phyloP scores from a whole-genome alignment of 208 protist genomes.

The Wallacemonas rigidus region DNA sequence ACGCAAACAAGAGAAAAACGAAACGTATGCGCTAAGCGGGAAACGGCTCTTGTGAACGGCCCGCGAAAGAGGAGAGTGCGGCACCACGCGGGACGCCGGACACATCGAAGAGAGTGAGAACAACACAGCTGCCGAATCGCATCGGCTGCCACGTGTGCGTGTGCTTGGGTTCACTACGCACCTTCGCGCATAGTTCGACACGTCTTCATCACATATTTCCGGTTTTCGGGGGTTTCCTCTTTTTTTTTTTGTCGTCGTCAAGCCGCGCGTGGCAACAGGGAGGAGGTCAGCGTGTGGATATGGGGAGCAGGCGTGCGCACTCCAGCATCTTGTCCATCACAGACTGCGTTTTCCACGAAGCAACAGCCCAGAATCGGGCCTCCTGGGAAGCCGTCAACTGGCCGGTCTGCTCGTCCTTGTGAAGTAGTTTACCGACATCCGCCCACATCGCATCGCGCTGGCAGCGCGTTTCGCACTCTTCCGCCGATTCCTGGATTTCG shows the following conservation, averaged over 20 bases:
- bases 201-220: too few species aligned
- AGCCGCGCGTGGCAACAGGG: too few species aligned
- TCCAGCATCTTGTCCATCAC: constrained; percentile 69
- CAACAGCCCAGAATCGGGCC: constrained; percentile 40
- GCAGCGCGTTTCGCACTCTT: constrained; percentile 18
- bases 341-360: constrained; percentile 58
- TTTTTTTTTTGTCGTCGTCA: too few species aligned
- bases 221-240: too few species aligned
- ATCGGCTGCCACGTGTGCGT: too few species aligned
- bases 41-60: too few species aligned
- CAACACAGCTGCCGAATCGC: too few species aligned
- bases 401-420: constrained; percentile 27
- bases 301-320: constrained; percentile 34
- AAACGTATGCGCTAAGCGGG: background rate
- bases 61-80: too few species aligned
- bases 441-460: constrained; percentile 52
- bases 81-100: too few species aligned
- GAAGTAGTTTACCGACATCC: constrained; percentile 31
- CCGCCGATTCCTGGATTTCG: constrained; percentile 12
- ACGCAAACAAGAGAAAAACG: constrained; percentile 15
- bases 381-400: constrained; percentile 36
- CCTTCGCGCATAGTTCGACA: too few species aligned
- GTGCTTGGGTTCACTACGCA: too few species aligned
- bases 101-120: too few species aligned
- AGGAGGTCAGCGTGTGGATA: background rate